Base-by-base conservation (phyloP, 208 protist species). In the Angomonas desouzai region DNA sequence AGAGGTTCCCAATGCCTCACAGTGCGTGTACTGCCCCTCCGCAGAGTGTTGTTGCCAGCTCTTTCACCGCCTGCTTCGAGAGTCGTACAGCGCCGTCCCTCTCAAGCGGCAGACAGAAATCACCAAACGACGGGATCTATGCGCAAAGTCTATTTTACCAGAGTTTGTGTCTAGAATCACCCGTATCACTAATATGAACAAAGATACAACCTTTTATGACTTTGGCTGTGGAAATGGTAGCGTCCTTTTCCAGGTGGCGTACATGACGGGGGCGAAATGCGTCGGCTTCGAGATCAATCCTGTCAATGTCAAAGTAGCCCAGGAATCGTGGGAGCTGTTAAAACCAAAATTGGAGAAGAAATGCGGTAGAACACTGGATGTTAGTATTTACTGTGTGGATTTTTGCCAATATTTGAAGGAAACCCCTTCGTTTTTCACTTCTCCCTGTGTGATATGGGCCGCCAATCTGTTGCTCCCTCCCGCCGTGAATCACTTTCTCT, bases 121-220 rank as follows among this genome's bases (percentile, higher is more conserved):
- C 6, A 58, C 34, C n/a, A 66, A 83, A 20, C 58, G 66, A 30
- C 65, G 82, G 0, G 84, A 91, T 7, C 66, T 92, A n/a, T 93
- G 87, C 49, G 84, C 89, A 28, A 96, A 96, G 72, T 96, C 89
- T 1, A 76, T 96, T 61, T 48, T 96, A 34, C 82, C 89, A 22
- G 64, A 61, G 0, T 96, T 96, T 61, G 85, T 96, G 13, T 63
- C 84, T 0, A 74, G 89, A 2, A 48, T 93, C 16, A 45, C 86
- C 10, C 70, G 76, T 16, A 48, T 89, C 9, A 68, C 80, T 0
- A 62, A 67, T 1, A 62, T 91, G 22, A 22, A 65, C 9, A 0
- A 70, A 10, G 22, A 45, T 16, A 83, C 89, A n/a, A 76, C 72
- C 1, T 92, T 96, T 61, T 93, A 86, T 45, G 86, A 96, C 61